Evolutionary conservation across 495 filamentous ascomycete species (phyloP).

Genomic region (Bryoglossum gracile): DNA sequence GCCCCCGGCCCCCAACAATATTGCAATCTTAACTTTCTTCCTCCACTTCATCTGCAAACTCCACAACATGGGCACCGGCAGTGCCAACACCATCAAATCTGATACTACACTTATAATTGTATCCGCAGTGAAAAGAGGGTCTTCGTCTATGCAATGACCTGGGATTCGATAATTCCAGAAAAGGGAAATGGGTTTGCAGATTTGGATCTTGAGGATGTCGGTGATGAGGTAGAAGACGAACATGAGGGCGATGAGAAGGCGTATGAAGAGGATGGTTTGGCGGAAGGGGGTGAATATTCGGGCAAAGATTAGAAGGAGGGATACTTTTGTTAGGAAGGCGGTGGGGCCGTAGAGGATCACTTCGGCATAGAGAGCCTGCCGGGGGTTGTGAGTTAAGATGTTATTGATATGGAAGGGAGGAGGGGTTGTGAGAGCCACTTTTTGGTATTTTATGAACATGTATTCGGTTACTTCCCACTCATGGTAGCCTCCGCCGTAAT

Average conservation of each 20-base stretch:
- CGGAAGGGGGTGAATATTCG: conserved; percentile 41
- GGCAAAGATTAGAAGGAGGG: conserved; percentile 40
- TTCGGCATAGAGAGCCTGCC: conserved; percentile 5
- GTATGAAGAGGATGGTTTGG: conserved; percentile 35
- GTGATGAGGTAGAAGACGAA: conserved; percentile 32
- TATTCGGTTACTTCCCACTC: conserved; percentile 20
- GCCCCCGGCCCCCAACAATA: conserved; percentile 39
- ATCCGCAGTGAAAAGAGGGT: conserved; percentile 38
- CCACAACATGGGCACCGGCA: conserved; percentile 41
- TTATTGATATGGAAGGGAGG: neutral
- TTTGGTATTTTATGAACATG: conserved; percentile 2
- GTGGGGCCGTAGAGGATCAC: conserved; percentile 41
- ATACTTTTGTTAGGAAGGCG: conserved; percentile 39
- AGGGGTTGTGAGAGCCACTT: neutral
- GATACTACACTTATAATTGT: conserved; percentile 40
- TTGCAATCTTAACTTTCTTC: conserved; percentile 40
- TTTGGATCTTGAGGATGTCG: conserved; percentile 31
- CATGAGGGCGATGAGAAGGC: conserved; percentile 38
- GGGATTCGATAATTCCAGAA: conserved; percentile 24
- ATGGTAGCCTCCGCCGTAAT: conserved; percentile 18
- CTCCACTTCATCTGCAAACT: conserved; percentile 40
- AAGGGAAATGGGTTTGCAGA: conserved; percentile 31
- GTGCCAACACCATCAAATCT: conserved; percentile 39
- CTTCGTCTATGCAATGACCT: conserved; percentile 34
- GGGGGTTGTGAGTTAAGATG: conserved; percentile 22